Conservation (phyloP, 2,329 filamentous ascomycete species). For the Fusarium equiseti region DNA sequence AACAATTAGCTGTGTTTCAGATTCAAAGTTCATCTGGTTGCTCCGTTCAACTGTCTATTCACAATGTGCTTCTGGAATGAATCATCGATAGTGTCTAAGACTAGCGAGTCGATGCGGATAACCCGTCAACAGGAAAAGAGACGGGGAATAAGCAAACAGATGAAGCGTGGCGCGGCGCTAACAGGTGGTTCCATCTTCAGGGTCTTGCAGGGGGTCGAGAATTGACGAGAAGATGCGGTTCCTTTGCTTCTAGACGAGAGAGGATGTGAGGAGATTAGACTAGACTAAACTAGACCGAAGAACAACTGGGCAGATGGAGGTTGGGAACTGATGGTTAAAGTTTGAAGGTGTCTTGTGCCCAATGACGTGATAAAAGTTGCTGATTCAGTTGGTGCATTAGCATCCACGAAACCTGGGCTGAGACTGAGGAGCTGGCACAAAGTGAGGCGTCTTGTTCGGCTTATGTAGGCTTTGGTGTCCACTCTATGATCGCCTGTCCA, state of each 20-base stretch:
- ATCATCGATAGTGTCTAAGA: background rate
- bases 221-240: background rate
- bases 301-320: background rate
- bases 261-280: background rate
- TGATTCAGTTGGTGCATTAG: constrained; percentile 25
- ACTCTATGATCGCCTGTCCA: constrained; percentile 16
- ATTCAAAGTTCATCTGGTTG: constrained; percentile 6
- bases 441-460: constrained; percentile 25
- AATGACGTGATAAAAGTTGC: constrained; percentile 32
- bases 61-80: constrained; percentile 28
- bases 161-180: constrained; percentile 36
- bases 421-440: constrained; percentile 16
- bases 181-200: constrained; percentile 23
- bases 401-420: constrained; percentile 11
- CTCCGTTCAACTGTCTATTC: constrained; percentile 8
- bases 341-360: constrained; percentile 21
- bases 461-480: constrained; percentile 11
- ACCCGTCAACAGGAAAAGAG: constrained; percentile 18
- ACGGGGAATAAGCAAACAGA: constrained; percentile 36
- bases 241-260: background rate
- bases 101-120: constrained; percentile 26
- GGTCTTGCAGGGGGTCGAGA: constrained; percentile 33
- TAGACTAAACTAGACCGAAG: background rate
- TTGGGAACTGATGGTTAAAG: constrained; percentile 4
- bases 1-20: constrained; percentile 11